These are phyloP conservation scores for Blastocystis sp. DNA, from an alignment of 352 stramenopile genomes.

Conservation along the genomic window DNA sequence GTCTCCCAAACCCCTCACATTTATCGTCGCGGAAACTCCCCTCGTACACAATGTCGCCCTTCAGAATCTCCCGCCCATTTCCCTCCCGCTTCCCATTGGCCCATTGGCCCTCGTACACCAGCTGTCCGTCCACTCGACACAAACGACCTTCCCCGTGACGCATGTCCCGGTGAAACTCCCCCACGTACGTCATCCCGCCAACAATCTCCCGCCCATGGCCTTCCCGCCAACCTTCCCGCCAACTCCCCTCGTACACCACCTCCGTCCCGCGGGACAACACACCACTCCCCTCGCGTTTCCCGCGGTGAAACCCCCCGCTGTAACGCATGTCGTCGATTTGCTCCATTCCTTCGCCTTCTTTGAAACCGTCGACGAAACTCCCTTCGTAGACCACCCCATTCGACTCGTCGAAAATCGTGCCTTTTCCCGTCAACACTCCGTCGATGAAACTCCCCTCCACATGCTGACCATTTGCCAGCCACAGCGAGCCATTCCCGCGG, in stretches of 20 bases:
- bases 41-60: slow-evolving; percentile 34
- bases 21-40: slow-evolving; percentile 22
- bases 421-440: not conserved
- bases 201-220: slow-evolving; percentile 20
- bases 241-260: slow-evolving; percentile 19
- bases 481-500: slow-evolving; percentile 18
- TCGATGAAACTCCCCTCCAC: not conserved
- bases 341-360: slow-evolving; percentile 10
- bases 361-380: not conserved
- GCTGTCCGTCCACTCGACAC: not conserved
- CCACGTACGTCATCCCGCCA: not conserved
- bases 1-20: slow-evolving; percentile 17
- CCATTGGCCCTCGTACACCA: slow-evolving; percentile 42
- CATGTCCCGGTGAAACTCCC: slow-evolving; percentile 2
- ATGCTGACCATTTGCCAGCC: not conserved
- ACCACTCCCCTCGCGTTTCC: slow-evolving; percentile 4
- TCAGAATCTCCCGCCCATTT: slow-evolving; percentile 40
- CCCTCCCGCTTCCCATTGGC: slow-evolving; percentile 25
- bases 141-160: slow-evolving; percentile 17
- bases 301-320: not conserved
- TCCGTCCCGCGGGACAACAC: not conserved
- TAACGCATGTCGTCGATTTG: not conserved
- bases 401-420: not conserved
- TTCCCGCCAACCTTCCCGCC: slow-evolving; percentile 1
- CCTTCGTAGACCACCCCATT: not conserved